These are phyloP conservation scores for Narthecium ossifragum DNA, from an alignment of 106 monocot genomes.

Conservation along the genomic window DNA sequence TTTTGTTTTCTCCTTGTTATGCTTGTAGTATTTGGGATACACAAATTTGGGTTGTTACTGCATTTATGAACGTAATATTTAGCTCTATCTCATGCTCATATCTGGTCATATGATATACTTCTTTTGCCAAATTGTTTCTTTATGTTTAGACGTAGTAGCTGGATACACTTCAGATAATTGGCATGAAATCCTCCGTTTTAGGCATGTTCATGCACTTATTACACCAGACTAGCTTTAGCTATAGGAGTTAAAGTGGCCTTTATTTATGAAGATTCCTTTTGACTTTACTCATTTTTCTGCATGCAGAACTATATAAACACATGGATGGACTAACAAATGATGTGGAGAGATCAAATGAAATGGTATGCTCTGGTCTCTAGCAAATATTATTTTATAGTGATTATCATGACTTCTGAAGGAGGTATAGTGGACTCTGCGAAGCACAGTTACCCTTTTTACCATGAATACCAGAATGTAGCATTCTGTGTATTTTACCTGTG, in stretches of 20 bases:
- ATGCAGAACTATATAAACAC: constrained; percentile 73
- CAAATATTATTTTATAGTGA: background rate
- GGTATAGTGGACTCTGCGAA: no score
- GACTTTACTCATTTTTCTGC: background rate
- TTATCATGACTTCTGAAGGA: no score
- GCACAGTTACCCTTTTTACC: no score
- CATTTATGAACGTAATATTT: no score
- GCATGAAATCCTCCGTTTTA: background rate
- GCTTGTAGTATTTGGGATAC: no score
- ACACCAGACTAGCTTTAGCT: no score
- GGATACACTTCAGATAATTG: background rate
- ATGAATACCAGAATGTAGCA: no score
- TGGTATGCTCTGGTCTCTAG: constrained; percentile 38
- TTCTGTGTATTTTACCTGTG: background rate
- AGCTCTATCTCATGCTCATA: no score
- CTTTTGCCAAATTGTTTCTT: background rate
- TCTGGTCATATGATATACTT: no score
- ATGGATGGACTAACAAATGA: constrained; percentile 85
- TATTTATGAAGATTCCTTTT: background rate
- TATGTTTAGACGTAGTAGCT: background rate
- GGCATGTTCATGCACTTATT: background rate
- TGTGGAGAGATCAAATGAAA: constrained; percentile 87
- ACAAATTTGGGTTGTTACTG: no score
- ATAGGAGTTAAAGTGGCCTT: no score
- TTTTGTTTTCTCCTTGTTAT: no score